Conservation (phyloP, 1,139 yeast species). For the Wickerhamomyces sp. region DNA sequence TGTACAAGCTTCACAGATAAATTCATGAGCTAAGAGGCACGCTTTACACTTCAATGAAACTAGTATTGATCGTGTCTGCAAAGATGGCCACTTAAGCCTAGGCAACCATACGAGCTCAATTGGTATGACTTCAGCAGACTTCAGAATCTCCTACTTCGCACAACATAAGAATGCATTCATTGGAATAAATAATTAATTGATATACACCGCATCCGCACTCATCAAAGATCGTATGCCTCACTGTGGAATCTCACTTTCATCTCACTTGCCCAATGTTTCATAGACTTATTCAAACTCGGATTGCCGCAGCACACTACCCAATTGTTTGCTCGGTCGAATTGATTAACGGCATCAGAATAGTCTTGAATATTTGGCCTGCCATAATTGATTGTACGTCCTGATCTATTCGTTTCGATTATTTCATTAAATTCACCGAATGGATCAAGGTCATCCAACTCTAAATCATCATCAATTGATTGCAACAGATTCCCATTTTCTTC, state of each 20-base stretch:
- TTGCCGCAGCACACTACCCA: slow-evolving; percentile 81
- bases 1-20: no score
- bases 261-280: slow-evolving; percentile 36
- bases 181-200: no score
- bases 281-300: slow-evolving; percentile 41
- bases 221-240: slow-evolving; percentile 30
- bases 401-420: neutral
- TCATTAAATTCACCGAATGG: slow-evolving; percentile 16
- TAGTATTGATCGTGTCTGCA: no score
- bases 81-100: no score
- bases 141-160: no score
- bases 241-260: slow-evolving; percentile 36
- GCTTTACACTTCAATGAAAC: no score
- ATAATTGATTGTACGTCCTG: slow-evolving; percentile 8
- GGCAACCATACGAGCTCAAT: no score
- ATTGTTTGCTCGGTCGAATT: slow-evolving; percentile 17
- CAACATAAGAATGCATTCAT: no score
- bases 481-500: slow-evolving; percentile 17
- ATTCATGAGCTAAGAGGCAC: no score
- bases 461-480: slow-evolving; percentile 15
- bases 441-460: slow-evolving; percentile 20
- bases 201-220: no score
- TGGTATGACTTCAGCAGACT: no score
- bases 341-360: slow-evolving; percentile 22
- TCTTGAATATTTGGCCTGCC: slow-evolving; percentile 39